These are phyloP conservation scores for Hypoxylon rickii DNA, from an alignment of 495 filamentous ascomycete species.

Conservation along the genomic window DNA sequence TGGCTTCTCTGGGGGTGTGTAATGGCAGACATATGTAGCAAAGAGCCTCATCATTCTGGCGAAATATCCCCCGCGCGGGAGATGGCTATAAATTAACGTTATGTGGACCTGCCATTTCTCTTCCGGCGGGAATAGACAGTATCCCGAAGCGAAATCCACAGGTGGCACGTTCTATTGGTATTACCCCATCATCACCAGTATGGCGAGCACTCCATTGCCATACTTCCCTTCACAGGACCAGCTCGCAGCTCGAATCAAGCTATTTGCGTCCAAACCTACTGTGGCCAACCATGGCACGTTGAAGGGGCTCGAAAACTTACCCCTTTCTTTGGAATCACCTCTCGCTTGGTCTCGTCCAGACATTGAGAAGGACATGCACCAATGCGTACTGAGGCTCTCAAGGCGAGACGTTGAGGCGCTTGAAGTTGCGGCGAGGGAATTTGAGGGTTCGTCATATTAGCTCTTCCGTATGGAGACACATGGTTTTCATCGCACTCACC, in stretches of 20 bases:
- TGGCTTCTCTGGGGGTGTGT: neutral
- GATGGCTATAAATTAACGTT: neutral
- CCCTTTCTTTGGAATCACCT: neutral
- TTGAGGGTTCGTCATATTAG: neutral
- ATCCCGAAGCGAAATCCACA: neutral
- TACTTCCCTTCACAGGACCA: constrained; percentile 5
- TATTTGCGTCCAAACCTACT: neutral
- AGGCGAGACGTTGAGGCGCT: neutral
- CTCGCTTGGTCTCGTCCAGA: constrained; percentile 6
- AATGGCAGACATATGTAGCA: neutral
- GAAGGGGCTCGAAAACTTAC: neutral
- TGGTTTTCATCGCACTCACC: neutral
- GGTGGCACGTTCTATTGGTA: neutral
- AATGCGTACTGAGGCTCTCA: constrained; percentile 2
- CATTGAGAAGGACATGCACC: neutral
- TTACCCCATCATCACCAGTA: neutral
- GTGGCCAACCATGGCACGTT: neutral
- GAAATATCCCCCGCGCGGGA: neutral
- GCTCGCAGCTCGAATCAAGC: constrained; percentile 5
- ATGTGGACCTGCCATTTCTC: neutral
- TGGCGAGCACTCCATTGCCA: neutral
- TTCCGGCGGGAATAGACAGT: neutral
- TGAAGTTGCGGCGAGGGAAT: neutral
- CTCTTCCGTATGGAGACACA: neutral
- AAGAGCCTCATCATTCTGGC: neutral